phyloP scores from a whole-genome alignment of 1,284 basidiomycete genomes.

The Boletellus deceptivus region DNA sequence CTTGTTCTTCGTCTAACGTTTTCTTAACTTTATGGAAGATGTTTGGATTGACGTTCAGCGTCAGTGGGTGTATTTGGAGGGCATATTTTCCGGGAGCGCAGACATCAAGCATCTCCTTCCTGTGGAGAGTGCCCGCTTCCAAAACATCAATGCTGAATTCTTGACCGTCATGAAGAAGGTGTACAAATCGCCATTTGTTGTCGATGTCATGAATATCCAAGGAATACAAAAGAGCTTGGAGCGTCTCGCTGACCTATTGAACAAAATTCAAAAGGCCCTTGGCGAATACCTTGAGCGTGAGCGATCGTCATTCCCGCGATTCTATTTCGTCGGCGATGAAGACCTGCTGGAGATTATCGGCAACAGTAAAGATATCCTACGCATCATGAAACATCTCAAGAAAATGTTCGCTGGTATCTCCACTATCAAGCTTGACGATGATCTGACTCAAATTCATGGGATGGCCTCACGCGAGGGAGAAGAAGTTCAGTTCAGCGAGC shows the following conservation, averaged over 20 bases:
- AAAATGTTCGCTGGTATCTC: constrained; percentile 99
- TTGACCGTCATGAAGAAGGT: constrained; percentile 99
- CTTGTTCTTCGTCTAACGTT: background rate
- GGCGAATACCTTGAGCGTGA: constrained; percentile 99
- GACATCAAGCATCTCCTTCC: constrained; percentile 99
- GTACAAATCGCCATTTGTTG: constrained; percentile 96
- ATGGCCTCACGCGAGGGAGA: constrained; percentile 97
- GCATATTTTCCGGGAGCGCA: constrained; percentile 98
- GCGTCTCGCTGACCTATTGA: constrained; percentile 91
- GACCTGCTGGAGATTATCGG: constrained; percentile 99
- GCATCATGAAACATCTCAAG: constrained; percentile 98
- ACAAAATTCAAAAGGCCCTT: constrained; percentile 99
- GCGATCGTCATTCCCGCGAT: constrained; percentile 95
- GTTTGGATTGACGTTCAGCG: constrained; percentile 99
- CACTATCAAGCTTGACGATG: constrained; percentile 86
- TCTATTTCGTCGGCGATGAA: constrained; percentile 99
- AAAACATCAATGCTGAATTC: constrained; percentile 99
- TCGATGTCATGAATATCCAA: constrained; percentile 96
- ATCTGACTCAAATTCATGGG: constrained; percentile 81
- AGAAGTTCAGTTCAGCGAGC: constrained; percentile 80
- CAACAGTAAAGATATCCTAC: constrained; percentile 97
- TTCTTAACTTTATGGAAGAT: constrained; percentile 47
- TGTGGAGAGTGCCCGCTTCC: constrained; percentile 94
- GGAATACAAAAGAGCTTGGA: constrained; percentile 97
- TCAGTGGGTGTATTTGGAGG: constrained; percentile 99